phyloP scores from a whole-genome alignment of 31 red algal genomes.

The Endocladia muricata region DNA sequence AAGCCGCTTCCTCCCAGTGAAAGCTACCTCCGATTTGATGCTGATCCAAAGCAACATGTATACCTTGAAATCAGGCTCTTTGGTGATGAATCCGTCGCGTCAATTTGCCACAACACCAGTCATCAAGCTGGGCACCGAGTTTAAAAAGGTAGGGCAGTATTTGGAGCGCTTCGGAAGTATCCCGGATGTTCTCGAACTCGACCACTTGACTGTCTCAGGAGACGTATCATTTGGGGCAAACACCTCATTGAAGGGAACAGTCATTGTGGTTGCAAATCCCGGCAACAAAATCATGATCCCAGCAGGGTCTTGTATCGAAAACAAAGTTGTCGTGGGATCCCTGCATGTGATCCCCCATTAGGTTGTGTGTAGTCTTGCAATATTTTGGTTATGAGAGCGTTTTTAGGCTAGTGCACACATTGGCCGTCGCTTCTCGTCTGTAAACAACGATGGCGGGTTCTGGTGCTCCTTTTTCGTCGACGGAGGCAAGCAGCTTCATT shows the following conservation, averaged over 20 bases:
- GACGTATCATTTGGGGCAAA: slow-evolving; percentile 90
- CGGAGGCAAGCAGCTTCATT: too few species aligned
- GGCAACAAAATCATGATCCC: slow-evolving; percentile 96
- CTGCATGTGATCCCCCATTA: slow-evolving; percentile 86
- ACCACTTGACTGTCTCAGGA: slow-evolving; percentile 93
- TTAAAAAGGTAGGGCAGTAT: slow-evolving; percentile 96
- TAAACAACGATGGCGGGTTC: too few species aligned
- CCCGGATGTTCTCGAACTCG: slow-evolving; percentile 94
- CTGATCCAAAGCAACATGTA: slow-evolving; percentile 98
- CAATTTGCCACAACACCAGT: slow-evolving; percentile 86
- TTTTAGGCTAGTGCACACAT: too few species aligned
- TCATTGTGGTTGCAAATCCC: slow-evolving; percentile 92
- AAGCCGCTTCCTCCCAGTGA: slow-evolving; percentile 97
- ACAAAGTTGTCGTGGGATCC: slow-evolving; percentile 93
- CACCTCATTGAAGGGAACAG: slow-evolving; percentile 87
- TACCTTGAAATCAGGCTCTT: slow-evolving; percentile 82
- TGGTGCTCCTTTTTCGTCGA: too few species aligned
- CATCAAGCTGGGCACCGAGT: slow-evolving; percentile 94
- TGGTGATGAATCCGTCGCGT: slow-evolving; percentile 91
- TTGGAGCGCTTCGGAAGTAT: slow-evolving; percentile 89
- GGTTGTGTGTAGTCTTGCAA: too few species aligned
- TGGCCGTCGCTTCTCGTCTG: too few species aligned
- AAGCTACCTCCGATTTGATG: slow-evolving; percentile 95
- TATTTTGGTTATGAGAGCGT: too few species aligned
- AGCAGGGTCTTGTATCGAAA: slow-evolving; percentile 87